Evolutionary conservation across 805 yeast species (phyloP), one percentile per base, ranked within the genome.

Genomic region (Candida sonorensis): DNA sequence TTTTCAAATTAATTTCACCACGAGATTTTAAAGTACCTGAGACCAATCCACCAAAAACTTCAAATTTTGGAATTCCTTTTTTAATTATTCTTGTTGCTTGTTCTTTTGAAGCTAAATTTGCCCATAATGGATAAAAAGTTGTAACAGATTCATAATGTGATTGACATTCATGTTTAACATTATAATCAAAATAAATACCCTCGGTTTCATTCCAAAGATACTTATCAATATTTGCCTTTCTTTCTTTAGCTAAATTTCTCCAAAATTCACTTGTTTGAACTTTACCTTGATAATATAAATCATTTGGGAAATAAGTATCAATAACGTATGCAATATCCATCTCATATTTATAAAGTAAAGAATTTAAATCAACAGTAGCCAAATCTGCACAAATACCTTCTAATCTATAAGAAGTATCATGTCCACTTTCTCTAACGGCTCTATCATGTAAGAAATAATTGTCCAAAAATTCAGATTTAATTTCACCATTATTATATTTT

Each of bases 381-480:
- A 90, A 62, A 52, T 82, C 66, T 0, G 95, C 96, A 57, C 95
- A 86, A 26, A 75, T 72, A 23, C 94, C 94, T 58, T 88, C 96
- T 33, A 92, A 64, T 48, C 98, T 67, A 50, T 88, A 86, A 2
- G 90, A 69, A 0, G 97, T 92, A 53, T 90, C 98, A 54, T 92
- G 97, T 1, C 98, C 98, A 20, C 92, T 79, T 59, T 90, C 98
- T 52, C 98, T 73, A 9, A 90, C 94, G 1, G 94, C 97, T 37
- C 97, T 67, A 55, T 90, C 98, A 51, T 90, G 95, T 30, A 83
- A 56, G 53, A 90, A 84, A 53, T 84, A 90, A 41, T 76, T 87
- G 50, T 92, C 97, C 38, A 90, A 65, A n/a, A 66, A 75, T 1
- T 95, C 94, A 50, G 85, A 96, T 4, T 60, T 38, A 13, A 90